A percentile compares a stretch with the other conserved stretches of the same genome.
These are phyloP conservation scores for Arxiozyma heterogenica DNA, from an alignment of 1,139 yeast species.

Conservation along the genomic window DNA sequence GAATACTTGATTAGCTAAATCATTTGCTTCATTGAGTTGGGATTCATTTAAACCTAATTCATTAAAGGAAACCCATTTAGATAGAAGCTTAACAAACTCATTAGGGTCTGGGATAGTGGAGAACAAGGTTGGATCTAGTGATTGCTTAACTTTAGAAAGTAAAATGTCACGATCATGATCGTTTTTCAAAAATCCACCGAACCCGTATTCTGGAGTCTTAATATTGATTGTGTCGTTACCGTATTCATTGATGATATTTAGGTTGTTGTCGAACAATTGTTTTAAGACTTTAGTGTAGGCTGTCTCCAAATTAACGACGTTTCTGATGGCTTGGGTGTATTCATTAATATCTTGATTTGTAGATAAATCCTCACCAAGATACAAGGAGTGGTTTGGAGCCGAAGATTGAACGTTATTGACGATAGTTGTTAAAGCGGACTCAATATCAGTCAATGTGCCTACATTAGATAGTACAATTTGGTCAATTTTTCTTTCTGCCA, in stretches of 20 bases:
- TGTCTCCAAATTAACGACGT: constrained; percentile 51
- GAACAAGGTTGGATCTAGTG: constrained; percentile 44
- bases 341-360: constrained; percentile 8
- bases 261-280: constrained; percentile 50
- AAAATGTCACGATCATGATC: constrained; percentile 45
- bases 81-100: constrained; percentile 47
- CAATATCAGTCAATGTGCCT: constrained; percentile 46
- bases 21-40: constrained; percentile 29
- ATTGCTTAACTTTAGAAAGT: constrained; percentile 39
- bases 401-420: constrained; percentile 44
- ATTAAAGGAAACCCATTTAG: constrained; percentile 56
- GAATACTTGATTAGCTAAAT: constrained; percentile 32
- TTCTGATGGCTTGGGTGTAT: constrained; percentile 28
- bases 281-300: constrained; percentile 69
- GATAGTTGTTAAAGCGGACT: constrained; percentile 41
- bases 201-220: constrained; percentile 77
- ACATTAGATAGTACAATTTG: constrained; percentile 45
- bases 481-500: constrained; percentile 42
- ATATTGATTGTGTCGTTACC: constrained; percentile 37
- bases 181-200: constrained; percentile 59
- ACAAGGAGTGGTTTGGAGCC: constrained; percentile 54
- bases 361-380: constrained; percentile 42
- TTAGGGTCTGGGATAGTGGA: constrained; percentile 36
- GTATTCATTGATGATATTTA: constrained; percentile 52
- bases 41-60: constrained; percentile 26